Conservation (phyloP, 148 eudicot genomes). For the Chenopodium formosanum region DNA sequence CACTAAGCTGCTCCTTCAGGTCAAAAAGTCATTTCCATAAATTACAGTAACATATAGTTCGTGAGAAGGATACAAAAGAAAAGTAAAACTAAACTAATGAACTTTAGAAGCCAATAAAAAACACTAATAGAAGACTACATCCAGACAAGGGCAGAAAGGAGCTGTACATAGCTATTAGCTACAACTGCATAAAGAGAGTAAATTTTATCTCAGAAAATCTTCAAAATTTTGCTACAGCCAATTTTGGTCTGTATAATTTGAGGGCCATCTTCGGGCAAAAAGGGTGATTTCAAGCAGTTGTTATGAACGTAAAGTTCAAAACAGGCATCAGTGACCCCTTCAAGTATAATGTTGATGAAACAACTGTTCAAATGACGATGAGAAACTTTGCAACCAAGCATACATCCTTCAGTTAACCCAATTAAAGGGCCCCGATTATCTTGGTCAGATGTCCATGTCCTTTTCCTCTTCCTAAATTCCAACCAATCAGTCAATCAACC, state of each 20-base stretch:
- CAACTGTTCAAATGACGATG: not conserved
- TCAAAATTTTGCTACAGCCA: not conserved
- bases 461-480: slow-evolving; percentile 13
- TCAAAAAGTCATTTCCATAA: not conserved
- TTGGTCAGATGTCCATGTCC: slow-evolving; percentile 17
- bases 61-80: not conserved
- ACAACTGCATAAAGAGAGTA: not conserved
- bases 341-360: not conserved
- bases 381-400: not conserved
- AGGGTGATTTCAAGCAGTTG: not conserved
- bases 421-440: not conserved
- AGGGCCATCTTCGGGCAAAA: not conserved
- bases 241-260: not conserved
- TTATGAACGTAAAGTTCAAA: not conserved
- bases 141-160: not conserved
- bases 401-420: slow-evolving; percentile 9
- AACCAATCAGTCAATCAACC: not conserved
- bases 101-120: not conserved
- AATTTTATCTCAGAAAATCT: not conserved
- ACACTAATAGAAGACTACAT: not conserved
- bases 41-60: not conserved
- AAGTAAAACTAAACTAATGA: not conserved
- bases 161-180: not conserved
- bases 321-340: not conserved
- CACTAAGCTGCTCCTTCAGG: not conserved